These are phyloP conservation scores for Zoysia matrella DNA, from an alignment of 202 grass and related monocot genomes.

Conservation along the genomic window DNA sequence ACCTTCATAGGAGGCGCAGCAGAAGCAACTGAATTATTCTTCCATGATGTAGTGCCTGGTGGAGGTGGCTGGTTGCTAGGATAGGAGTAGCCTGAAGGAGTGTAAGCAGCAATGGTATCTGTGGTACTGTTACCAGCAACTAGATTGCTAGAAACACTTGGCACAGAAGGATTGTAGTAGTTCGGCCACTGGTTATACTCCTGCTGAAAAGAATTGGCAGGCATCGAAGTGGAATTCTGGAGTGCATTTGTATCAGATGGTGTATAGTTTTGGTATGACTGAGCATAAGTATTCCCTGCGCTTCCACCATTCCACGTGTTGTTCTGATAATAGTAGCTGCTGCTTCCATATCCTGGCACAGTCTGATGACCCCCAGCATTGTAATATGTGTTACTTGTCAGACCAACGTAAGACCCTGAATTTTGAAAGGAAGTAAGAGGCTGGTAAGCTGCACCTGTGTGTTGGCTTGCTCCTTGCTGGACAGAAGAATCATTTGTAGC, in stretches of 20 bases:
- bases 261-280: constrained; percentile 65
- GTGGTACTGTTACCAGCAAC: constrained; percentile 48
- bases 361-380: constrained; percentile 97
- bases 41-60: constrained; percentile 88
- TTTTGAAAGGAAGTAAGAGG: constrained; percentile 99
- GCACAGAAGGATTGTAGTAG: constrained; percentile 68
- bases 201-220: constrained; percentile 70
- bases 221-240: constrained; percentile 65
- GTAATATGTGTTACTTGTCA: constrained; percentile 97
- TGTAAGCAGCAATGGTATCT: constrained; percentile 44
- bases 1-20: constrained; percentile 74
- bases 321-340: constrained; percentile 81
- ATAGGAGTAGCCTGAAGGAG: constrained; percentile 69
- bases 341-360: constrained; percentile 69
- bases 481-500: constrained; percentile 60
- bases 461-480: constrained; percentile 83
- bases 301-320: constrained; percentile 56
- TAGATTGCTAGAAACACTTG: constrained; percentile 54
- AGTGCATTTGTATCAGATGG: constrained; percentile 58
- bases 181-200: constrained; percentile 84
- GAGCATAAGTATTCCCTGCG: constrained; percentile 50
- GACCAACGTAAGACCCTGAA: constrained; percentile 89
- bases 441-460: constrained; percentile 99
- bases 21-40: constrained; percentile 58
- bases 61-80: constrained; percentile 82